Percentiles rank a stretch among this genome's conserved stretches.
Conservation (phyloP, 1,284 basidiomycete species). For the Agroathelia rolfsii region DNA sequence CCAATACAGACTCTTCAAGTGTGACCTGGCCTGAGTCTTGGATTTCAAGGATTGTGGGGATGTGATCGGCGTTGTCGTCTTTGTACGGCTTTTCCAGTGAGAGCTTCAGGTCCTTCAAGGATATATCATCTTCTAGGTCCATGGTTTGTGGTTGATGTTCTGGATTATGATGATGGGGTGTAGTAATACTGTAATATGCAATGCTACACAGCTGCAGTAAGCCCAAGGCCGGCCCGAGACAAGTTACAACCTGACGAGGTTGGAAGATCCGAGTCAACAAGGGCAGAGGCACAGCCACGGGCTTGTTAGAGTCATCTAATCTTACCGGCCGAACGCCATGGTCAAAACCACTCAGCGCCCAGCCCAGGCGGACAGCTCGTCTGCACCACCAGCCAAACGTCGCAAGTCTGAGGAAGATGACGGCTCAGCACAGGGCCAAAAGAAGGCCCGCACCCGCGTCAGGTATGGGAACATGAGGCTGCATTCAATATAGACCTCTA, state of each 20-base stretch:
- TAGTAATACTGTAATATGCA: too few species aligned
- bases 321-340: too few species aligned
- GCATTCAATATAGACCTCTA: constrained; percentile 5
- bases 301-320: too few species aligned
- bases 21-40: constrained; percentile 55
- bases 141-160: too few species aligned
- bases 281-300: too few species aligned
- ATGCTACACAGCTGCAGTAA: too few species aligned
- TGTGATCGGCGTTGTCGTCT: constrained; percentile 53
- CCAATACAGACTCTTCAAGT: constrained; percentile 59
- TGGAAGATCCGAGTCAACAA: too few species aligned
- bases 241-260: too few species aligned
- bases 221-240: too few species aligned
- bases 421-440: constrained; percentile 30
- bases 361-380: constrained; percentile 11
- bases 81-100: constrained; percentile 72
- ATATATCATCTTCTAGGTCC: too few species aligned
- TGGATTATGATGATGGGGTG: too few species aligned
- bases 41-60: constrained; percentile 61
- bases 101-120: constrained; percentile 51
- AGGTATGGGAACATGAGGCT: constrained; percentile 34
- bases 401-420: constrained; percentile 60
- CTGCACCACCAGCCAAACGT: constrained; percentile 43
- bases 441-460: constrained; percentile 68
- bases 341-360: constrained; percentile 13